phyloP scores from a whole-genome alignment of 1,284 basidiomycete species.

The Apiotrichum brassicae region DNA sequence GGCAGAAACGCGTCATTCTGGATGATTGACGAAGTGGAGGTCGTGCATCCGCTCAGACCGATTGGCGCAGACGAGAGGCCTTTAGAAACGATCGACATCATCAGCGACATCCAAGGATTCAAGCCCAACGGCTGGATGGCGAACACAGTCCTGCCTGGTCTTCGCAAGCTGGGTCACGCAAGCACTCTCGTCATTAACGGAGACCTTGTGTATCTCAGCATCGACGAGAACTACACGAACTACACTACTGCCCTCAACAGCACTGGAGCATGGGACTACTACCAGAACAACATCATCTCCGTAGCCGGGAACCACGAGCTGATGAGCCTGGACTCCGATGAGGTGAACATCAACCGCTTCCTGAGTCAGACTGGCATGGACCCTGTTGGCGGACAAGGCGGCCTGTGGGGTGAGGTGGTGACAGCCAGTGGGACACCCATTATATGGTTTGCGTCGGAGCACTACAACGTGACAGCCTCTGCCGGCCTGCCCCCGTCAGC shows the following conservation, averaged over 20 bases:
- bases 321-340: background rate
- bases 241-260: background rate
- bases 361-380: background rate
- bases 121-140: background rate
- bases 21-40: constrained; percentile 5
- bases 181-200: constrained; percentile 7
- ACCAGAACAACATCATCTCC: background rate
- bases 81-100: constrained; percentile 4
- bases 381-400: background rate
- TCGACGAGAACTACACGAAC: background rate
- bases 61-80: background rate
- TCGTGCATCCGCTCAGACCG: background rate
- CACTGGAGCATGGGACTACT: background rate
- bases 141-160: background rate
- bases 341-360: background rate
- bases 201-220: background rate
- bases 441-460: constrained; percentile 4
- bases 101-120: constrained; percentile 5
- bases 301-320: constrained; percentile 5
- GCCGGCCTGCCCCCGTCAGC: background rate
- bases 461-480: background rate
- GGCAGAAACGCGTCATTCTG: background rate
- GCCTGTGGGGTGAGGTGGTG: constrained; percentile 4
- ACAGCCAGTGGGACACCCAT: background rate
- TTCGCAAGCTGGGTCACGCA: background rate